Evolutionary conservation across 2,329 filamentous ascomycete species (phyloP).

Genomic region (Alternaria dauci): DNA sequence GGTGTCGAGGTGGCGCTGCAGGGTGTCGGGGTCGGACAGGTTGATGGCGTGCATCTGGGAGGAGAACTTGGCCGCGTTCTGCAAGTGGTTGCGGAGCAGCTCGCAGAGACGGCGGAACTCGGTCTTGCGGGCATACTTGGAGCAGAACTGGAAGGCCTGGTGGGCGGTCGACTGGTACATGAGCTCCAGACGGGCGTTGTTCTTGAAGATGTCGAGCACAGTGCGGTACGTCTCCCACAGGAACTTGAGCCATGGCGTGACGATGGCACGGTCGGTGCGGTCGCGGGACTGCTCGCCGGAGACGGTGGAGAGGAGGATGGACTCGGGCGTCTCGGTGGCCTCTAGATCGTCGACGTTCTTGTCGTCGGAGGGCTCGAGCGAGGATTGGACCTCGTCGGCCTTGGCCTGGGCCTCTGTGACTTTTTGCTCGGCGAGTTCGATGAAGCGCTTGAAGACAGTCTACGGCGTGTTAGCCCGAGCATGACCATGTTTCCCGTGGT

Average conservation of each 20-base stretch:
- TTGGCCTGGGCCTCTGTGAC: conserved; percentile 95
- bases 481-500: not conserved
- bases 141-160: conserved; percentile 98
- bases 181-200: conserved; percentile 96
- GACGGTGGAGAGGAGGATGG: conserved; percentile 95
- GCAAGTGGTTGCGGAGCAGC: conserved; percentile 96
- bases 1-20: conserved; percentile 96
- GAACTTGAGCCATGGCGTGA: conserved; percentile 99
- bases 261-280: conserved; percentile 95
- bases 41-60: conserved; percentile 99
- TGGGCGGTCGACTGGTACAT: conserved; percentile 98
- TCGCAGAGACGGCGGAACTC: conserved; percentile 99
- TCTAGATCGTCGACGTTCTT: conserved; percentile 92
- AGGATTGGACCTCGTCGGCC: conserved; percentile 92
- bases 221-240: conserved; percentile 99
- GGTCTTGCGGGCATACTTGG: conserved; percentile 98
- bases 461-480: conserved; percentile 30
- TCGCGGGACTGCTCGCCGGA: conserved; percentile 98
- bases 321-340: conserved; percentile 96
- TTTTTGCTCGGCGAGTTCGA: conserved; percentile 95
- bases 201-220: conserved; percentile 97
- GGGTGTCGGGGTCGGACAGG: conserved; percentile 93
- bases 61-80: conserved; percentile 99
- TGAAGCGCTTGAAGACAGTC: conserved; percentile 95
- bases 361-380: conserved; percentile 77